These are phyloP conservation scores for Actinomucor elegans DNA, from an alignment of 371 early-diverging fungal genomes.

Conservation along the genomic window DNA sequence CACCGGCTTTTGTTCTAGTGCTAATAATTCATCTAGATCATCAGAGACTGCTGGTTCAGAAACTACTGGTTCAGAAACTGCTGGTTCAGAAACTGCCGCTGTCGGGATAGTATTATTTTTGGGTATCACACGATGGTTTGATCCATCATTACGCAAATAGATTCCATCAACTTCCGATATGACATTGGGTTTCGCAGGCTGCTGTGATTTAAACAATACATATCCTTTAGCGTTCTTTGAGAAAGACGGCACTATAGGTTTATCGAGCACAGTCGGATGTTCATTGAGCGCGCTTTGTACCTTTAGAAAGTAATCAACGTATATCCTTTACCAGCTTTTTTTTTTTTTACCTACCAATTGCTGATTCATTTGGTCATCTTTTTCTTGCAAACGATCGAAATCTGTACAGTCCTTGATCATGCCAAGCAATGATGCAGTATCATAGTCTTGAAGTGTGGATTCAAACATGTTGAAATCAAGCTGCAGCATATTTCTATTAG, in stretches of 20 bases:
- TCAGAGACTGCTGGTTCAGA: conserved; percentile 6
- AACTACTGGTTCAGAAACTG: neutral
- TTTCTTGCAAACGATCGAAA: too few relatives aligned
- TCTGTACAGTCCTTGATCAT: too few relatives aligned
- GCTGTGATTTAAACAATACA: conserved; percentile 35
- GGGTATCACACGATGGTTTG: conserved; percentile 17
- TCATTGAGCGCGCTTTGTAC: conserved; percentile 24
- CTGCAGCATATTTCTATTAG: conserved; percentile 27
- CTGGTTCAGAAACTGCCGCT: neutral
- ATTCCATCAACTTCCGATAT: conserved; percentile 33
- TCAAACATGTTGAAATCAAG: conserved; percentile 37
- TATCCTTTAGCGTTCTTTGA: conserved; percentile 37
- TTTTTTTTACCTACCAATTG: neutral
- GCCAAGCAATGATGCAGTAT: conserved; percentile 21
- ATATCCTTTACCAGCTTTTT: too few relatives aligned
- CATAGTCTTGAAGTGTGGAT: conserved; percentile 16
- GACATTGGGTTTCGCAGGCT: conserved; percentile 11
- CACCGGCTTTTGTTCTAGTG: conserved; percentile 9
- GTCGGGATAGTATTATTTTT: neutral
- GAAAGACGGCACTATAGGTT: conserved; percentile 46
- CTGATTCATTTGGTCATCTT: conserved; percentile 31
- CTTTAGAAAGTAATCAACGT: too few relatives aligned
- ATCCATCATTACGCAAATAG: conserved; percentile 37
- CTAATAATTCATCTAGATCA: conserved; percentile 27
- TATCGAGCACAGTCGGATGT: conserved; percentile 24